Conservation (phyloP, 2,329 filamentous ascomycete genomes). For the Chaetoscypha palmicola region DNA sequence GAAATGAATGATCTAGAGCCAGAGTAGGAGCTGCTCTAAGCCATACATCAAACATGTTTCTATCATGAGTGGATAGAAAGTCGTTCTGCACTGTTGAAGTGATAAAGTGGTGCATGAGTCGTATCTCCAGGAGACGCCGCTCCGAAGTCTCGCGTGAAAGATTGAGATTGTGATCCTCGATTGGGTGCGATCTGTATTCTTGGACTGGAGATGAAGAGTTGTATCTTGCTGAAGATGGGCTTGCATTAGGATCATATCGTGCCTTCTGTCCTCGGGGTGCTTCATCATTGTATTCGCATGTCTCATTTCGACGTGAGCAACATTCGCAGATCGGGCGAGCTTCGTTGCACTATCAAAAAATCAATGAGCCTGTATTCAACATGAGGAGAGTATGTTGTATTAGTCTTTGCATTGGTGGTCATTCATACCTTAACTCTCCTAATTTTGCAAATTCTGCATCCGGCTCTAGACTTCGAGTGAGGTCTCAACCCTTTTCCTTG, state of each 20-base stretch:
- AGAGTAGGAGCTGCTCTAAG: conserved; percentile 3
- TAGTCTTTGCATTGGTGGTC: too few relatives aligned
- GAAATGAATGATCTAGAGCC: conserved; percentile 5
- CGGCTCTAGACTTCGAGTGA: conserved; percentile 8
- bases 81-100: conserved; percentile 5
- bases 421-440: conserved; percentile 8
- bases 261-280: background rate
- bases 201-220: background rate
- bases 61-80: conserved; percentile 6
- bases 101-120: conserved; percentile 20
- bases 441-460: conserved; percentile 6
- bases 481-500: conserved; percentile 1
- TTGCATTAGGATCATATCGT: background rate
- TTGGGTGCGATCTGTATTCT: background rate
- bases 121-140: conserved; percentile 17
- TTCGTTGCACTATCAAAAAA: conserved; percentile 4
- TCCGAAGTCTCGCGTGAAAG: conserved; percentile 1
- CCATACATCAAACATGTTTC: conserved; percentile 9
- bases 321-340: background rate
- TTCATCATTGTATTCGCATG: conserved; percentile 1
- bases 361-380: too few relatives aligned
- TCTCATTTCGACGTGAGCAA: conserved; percentile 3
- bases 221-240: background rate
- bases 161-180: background rate
- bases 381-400: too few relatives aligned